phyloP scores from a whole-genome alignment of 2,329 filamentous ascomycete species.

The Venturia asperata region DNA sequence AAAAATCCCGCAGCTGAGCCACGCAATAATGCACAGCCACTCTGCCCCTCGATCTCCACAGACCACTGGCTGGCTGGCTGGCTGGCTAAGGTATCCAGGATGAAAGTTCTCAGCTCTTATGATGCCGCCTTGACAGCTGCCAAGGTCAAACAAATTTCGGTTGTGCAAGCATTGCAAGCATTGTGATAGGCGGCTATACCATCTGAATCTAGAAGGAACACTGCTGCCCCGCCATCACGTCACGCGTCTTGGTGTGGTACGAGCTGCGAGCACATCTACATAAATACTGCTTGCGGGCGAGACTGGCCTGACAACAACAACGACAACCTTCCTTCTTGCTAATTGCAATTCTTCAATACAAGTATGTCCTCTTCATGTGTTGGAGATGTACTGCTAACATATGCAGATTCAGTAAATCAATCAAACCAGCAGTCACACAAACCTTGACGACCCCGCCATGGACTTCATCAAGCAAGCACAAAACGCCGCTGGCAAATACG shows the following conservation, averaged over 20 bases:
- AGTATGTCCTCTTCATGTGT: background rate
- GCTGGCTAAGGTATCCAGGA: too few species aligned
- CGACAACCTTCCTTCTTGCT: background rate
- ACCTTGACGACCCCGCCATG: background rate
- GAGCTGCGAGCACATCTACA: background rate
- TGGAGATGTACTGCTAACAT: background rate
- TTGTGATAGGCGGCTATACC: background rate
- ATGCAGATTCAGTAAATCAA: background rate
- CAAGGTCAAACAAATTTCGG: background rate
- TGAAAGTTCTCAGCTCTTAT: background rate
- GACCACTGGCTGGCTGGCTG: too few species aligned
- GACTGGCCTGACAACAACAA: background rate
- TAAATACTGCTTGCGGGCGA: background rate
- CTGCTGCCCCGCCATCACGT: background rate
- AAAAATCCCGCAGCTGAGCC: conserved; percentile 2
- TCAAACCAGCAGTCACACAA: background rate
- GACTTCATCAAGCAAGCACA: conserved; percentile 19
- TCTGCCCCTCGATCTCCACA: background rate
- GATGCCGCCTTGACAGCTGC: background rate
- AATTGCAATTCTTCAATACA: background rate
- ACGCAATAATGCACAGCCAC: background rate
- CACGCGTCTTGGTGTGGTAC: background rate
- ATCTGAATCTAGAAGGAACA: conserved; percentile 6
- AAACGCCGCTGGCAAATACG: conserved; percentile 13
- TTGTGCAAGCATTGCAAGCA: conserved; percentile 1